Percentiles rank a stretch among this genome's conserved stretches.
Evolutionary conservation across 2,329 filamentous ascomycete species (phyloP).

Genomic region (Chrysoporthe cubensis): DNA sequence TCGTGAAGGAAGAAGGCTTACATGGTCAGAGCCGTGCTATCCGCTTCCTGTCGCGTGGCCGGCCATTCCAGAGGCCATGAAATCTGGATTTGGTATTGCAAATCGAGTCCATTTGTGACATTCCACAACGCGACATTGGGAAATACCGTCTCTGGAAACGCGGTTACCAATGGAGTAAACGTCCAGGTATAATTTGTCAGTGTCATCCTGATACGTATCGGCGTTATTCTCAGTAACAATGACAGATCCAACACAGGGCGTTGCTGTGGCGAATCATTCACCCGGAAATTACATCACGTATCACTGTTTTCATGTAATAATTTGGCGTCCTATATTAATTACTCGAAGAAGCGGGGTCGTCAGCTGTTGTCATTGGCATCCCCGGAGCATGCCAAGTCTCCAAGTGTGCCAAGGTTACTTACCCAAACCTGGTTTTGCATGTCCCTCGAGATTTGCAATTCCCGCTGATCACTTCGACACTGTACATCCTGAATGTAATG

Average conservation of each 20-base stretch:
- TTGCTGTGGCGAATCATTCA: no score
- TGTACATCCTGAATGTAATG: no score
- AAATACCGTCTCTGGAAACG: constrained; percentile 25
- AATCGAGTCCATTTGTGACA: constrained; percentile 26
- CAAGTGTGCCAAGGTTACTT: neutral
- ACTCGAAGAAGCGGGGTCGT: neutral
- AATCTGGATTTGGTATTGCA: constrained; percentile 28
- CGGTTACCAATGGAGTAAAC: constrained; percentile 25
- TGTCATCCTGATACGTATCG: constrained; percentile 7
- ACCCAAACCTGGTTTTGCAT: neutral
- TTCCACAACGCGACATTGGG: constrained; percentile 30
- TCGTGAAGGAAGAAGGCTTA: neutral
- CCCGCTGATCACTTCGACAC: no score
- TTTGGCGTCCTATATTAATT: no score
- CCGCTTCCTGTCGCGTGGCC: constrained; percentile 11
- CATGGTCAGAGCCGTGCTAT: constrained; percentile 20
- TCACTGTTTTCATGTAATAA: no score
- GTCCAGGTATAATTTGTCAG: constrained; percentile 33
- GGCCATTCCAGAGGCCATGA: constrained; percentile 31
- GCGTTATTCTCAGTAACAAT: neutral
- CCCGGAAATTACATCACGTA: no score
- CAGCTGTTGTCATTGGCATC: neutral
- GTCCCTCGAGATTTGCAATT: no score
- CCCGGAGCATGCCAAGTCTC: neutral
- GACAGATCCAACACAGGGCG: no score